Percentiles rank a stretch among this genome's conserved stretches.
Conservation (phyloP, 2,329 filamentous ascomycete species). For the Parafenestella ontariensis region DNA sequence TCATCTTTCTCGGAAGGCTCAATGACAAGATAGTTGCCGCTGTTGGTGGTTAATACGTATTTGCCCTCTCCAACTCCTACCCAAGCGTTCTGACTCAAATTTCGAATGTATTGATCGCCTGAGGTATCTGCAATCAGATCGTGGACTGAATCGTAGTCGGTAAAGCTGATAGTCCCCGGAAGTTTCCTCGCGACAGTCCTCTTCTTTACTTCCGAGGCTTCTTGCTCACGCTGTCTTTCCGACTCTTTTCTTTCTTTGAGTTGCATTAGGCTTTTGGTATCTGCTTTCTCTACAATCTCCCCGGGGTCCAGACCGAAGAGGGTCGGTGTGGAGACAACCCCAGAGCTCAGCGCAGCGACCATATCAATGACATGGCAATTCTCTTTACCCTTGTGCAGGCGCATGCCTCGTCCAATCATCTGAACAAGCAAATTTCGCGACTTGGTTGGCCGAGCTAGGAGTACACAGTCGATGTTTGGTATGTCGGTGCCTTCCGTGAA, state of each 20-base stretch:
- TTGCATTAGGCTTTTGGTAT: slow-evolving; percentile 66
- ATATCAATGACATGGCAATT: slow-evolving; percentile 97
- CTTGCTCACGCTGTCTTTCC: slow-evolving; percentile 50
- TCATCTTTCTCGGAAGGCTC: slow-evolving; percentile 53
- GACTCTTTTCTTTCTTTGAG: slow-evolving; percentile 59
- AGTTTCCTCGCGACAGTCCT: slow-evolving; percentile 26
- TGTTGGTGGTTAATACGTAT: slow-evolving; percentile 72
- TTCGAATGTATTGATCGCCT: slow-evolving; percentile 78
- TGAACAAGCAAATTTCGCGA: slow-evolving; percentile 94
- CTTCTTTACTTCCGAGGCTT: slow-evolving; percentile 74
- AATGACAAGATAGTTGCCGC: slow-evolving; percentile 67
- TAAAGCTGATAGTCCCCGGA: slow-evolving; percentile 72
- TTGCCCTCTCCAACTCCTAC: slow-evolving; percentile 74
- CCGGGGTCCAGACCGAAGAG: slow-evolving; percentile 89
- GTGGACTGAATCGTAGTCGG: slow-evolving; percentile 89
- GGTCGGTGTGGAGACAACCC: slow-evolving; percentile 89
- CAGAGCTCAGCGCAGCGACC: slow-evolving; percentile 83
- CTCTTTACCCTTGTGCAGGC: slow-evolving; percentile 78
- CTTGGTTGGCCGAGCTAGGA: slow-evolving; percentile 85
- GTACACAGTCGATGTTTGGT: slow-evolving; percentile 92
- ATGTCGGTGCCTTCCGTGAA: slow-evolving; percentile 99
- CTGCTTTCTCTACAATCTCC: slow-evolving; percentile 74
- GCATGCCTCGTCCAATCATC: slow-evolving; percentile 96
- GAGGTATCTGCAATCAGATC: slow-evolving; percentile 86
- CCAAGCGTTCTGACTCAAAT: slow-evolving; percentile 80